Evolutionary conservation across 208 protist genomes (phyloP).

Genomic region (Tritrichomonas musculus): DNA sequence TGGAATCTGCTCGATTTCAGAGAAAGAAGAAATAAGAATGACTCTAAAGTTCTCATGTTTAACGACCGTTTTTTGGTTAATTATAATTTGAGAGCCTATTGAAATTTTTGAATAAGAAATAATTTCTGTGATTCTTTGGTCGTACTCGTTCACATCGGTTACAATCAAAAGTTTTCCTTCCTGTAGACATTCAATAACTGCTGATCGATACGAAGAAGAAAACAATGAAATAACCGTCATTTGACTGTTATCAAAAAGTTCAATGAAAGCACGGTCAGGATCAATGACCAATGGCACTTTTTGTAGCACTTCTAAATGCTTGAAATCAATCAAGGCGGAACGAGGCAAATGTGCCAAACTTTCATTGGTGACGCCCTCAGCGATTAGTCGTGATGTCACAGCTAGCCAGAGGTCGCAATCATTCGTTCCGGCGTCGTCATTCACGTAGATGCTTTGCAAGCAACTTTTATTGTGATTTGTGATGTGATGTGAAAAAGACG

Average conservation of each 20-base stretch:
- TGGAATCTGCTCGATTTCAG: neutral
- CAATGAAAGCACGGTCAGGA: neutral
- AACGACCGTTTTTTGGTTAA: neutral
- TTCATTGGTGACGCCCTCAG: neutral
- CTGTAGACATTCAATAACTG: neutral
- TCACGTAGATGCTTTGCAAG: no score
- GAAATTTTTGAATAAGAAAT: neutral
- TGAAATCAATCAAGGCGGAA: neutral
- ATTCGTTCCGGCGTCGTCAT: no score
- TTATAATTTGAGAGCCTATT: no score
- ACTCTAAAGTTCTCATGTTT: neutral
- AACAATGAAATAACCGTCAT: neutral
- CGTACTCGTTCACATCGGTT: neutral
- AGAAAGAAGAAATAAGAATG: neutral
- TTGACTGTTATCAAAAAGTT: neutral
- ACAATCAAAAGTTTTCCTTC: slow-evolving; percentile 23
- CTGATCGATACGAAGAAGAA: neutral
- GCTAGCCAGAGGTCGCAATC: neutral
- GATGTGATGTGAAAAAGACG: neutral
- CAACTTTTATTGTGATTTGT: neutral
- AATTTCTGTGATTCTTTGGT: neutral
- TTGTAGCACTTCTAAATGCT: neutral
- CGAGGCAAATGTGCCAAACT: neutral
- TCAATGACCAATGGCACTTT: neutral
- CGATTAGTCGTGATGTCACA: neutral